Percentiles rank a stretch among this genome's conserved stretches.
These are phyloP conservation scores for Tylopilus vinaceipallidus DNA, from an alignment of 768 basidiomycete species.

Conservation along the genomic window DNA sequence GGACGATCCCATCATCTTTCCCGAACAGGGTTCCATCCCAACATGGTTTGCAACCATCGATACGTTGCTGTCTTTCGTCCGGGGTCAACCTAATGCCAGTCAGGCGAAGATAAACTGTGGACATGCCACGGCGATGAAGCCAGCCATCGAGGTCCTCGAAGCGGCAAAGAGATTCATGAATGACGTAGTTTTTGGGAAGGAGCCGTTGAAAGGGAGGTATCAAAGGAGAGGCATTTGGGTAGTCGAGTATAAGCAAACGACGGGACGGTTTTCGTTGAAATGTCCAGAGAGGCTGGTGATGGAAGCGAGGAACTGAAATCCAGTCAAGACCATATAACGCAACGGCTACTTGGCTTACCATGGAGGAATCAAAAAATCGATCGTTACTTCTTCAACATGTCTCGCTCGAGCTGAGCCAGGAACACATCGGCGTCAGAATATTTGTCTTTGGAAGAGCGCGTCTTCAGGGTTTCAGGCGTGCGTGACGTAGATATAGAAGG, in stretches of 20 bases:
- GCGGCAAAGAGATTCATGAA: slow-evolving; percentile 44
- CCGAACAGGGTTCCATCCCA: slow-evolving; percentile 50
- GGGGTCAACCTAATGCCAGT: slow-evolving; percentile 19
- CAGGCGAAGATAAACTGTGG: slow-evolving; percentile 48
- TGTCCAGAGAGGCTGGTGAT: slow-evolving; percentile 49
- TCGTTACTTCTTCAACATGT: slow-evolving; percentile 41
- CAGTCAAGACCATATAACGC: neutral
- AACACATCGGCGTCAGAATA: slow-evolving; percentile 54
- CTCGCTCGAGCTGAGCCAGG: slow-evolving; percentile 61
- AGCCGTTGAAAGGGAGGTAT: slow-evolving; percentile 33
- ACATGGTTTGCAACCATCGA: slow-evolving; percentile 48
- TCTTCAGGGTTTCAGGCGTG: slow-evolving; percentile 27
- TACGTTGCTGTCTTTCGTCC: slow-evolving; percentile 42
- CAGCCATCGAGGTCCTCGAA: slow-evolving; percentile 46
- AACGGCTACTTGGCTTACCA: slow-evolving; percentile 1
- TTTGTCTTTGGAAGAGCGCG: slow-evolving; percentile 18
- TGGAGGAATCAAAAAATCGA: neutral
- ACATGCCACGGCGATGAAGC: slow-evolving; percentile 44
- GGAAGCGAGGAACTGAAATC: slow-evolving; percentile 32
- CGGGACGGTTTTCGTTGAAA: slow-evolving; percentile 42
- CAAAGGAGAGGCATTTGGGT: slow-evolving; percentile 36
- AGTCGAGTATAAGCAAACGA: slow-evolving; percentile 44
- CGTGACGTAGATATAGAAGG: slow-evolving; percentile 15
- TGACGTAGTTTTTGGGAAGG: slow-evolving; percentile 44
- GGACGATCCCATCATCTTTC: slow-evolving; percentile 53